Evolutionary conservation across 805 yeast species (phyloP), one percentile per base, ranked within the genome.

Genomic region (Saccharomyces paradoxus): DNA sequence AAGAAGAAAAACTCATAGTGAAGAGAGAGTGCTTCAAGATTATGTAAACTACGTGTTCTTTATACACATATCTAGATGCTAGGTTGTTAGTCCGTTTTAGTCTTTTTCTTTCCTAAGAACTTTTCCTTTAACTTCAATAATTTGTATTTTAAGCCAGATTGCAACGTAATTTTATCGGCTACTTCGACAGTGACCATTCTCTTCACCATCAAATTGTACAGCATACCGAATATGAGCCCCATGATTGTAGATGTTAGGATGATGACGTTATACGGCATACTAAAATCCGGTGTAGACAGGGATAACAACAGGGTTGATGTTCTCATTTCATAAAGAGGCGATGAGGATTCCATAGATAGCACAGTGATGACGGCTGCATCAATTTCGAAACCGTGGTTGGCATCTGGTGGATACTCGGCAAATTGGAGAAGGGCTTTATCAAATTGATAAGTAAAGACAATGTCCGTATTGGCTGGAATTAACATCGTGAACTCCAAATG

Each of bases 331-430:
- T 86, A 84, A 21, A 37, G 10, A 37, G 44, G 5, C 9, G 12
- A 17, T 37, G 7, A 17, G 6, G 56, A 46, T 12, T 30, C 61
- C 55, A 74, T 74, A 10, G 70, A 68, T 8, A 83, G 52, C 0
- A 88, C 80, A 2, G 86, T 79, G 12, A 89, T 76, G 10, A 89
- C 86, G 4, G 96, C 96, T 0, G 98, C 96, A 26, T 94, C 94
- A 48, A 94, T 82, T 56, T 91, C 92, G 71, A 94, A 94, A 0
- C 99, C 99, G 63, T 94, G 97, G 68, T 94, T 94, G 1, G 99
- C 98, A 74, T 94, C 99, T 1, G 99, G 99, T n/a, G 99, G 99
- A 65, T 94, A 94, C 68, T 94, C 98, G 2, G 90, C 87, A 57
- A 87, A 83, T 55, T 85, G 78, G 30, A 94, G 76, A 66, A 94